Evolutionary conservation across 2,329 filamentous ascomycete species (phyloP), one percentile per base, ranked within the genome.

Genomic region (Cladosporium colombiae): DNA sequence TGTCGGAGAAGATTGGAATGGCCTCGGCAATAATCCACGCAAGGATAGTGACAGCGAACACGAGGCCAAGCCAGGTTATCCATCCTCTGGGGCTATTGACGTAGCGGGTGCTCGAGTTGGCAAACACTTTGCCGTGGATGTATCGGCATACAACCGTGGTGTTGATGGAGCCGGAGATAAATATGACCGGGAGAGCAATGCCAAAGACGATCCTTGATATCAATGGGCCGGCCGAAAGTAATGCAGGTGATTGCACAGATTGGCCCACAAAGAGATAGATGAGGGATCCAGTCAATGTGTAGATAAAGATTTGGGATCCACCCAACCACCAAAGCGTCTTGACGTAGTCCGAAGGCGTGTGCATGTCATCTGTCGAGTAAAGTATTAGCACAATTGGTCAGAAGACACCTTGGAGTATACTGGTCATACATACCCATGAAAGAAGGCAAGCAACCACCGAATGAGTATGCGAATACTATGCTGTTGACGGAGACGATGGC

Each of bases 161-260:
- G 73, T 90, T 89, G 68, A 91, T 88, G 8, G 89, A 88, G 62
- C 89, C 89, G 0, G 88, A 87, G 62, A 91, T 86, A 62, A 91
- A 81, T 63, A 91, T 91, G 56, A 89, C 90, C 11, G 88, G 89
- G 2, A 89, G 81, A 0, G 89, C 89, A 67, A 91, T 80, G 40
- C 88, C 89, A 77, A 87, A 91, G 21, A 88, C 87, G n/a, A 88
- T 78, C 74, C 89, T 89, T 49, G 83, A 80, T 50, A 90, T 77
- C 0, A 82, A 70, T 0, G 74, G 74, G 2, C 82, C 81, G 14
- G 87, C 85, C 0, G 87, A 89, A 7, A 86, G 85, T 1, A 91
- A 81, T 0, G 89, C 89, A 0, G 89, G 89, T 0, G 85, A 87
- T 1, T 83, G 80, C 1, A 91, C 87, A 16, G 81, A 75, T 0